Percentiles rank a stretch among this genome's conserved stretches.
These are phyloP conservation scores for Chrysoporthe deuterocubensis DNA, from an alignment of 2,329 filamentous ascomycete species.

Conservation along the genomic window DNA sequence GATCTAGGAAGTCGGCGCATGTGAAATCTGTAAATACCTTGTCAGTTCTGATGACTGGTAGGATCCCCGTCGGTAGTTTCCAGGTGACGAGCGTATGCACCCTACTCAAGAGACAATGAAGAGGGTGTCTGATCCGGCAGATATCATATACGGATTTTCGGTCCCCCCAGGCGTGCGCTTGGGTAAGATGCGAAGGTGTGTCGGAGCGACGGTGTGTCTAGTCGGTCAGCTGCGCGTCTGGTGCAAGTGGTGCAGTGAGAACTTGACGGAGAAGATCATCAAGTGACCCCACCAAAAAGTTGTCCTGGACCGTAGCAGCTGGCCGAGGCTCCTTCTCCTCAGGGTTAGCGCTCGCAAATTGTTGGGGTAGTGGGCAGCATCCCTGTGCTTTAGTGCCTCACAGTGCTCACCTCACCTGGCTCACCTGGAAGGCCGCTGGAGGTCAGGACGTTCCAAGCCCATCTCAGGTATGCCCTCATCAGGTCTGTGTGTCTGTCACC, in stretches of 20 bases:
- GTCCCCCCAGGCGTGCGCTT: background rate
- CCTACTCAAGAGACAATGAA: background rate
- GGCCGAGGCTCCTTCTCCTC: slow-evolving; percentile 18
- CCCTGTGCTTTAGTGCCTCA: background rate
- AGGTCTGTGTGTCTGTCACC: background rate
- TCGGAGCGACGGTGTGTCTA: slow-evolving; percentile 13
- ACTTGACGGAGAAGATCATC: slow-evolving; percentile 13
- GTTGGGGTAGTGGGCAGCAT: slow-evolving; percentile 10
- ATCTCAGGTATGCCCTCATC: background rate
- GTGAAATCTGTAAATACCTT: slow-evolving; percentile 15
- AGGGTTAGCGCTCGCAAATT: slow-evolving; percentile 1
- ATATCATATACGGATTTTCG: background rate
- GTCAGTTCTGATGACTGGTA: background rate
- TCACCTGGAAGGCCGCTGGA: background rate
- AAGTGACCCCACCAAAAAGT: slow-evolving; percentile 22
- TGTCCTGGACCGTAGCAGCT: background rate
- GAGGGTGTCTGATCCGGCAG: background rate
- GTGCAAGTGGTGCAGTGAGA: background rate
- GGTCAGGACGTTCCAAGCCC: background rate
- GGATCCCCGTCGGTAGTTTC: background rate
- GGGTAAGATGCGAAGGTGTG: background rate
- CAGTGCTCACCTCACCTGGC: background rate
- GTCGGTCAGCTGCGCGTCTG: slow-evolving; percentile 15
- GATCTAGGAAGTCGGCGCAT: background rate
- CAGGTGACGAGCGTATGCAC: background rate